Percentiles rank a stretch among this genome's conserved stretches.
Conservation (phyloP, 2,329 filamentous ascomycete genomes). For the Fusarium nodosum region DNA sequence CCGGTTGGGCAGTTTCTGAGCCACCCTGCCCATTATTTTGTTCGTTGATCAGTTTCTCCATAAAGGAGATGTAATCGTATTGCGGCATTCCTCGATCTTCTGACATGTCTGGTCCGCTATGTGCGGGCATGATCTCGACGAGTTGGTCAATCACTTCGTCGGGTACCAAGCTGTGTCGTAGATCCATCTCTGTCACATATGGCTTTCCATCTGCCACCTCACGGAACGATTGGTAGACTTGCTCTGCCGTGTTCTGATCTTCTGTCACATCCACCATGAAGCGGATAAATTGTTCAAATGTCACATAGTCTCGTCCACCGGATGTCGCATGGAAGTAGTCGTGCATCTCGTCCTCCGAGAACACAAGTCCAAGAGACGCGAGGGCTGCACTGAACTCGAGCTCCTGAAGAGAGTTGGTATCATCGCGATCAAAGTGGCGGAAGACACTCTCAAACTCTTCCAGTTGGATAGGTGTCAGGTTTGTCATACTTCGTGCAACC, state of each 20-base stretch:
- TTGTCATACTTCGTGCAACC: constrained; percentile 98
- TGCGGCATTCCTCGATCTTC: constrained; percentile 87
- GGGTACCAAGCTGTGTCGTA: constrained; percentile 93
- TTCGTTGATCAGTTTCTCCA: constrained; percentile 83
- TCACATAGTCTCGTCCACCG: constrained; percentile 81
- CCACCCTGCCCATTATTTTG: constrained; percentile 52
- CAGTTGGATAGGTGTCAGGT: constrained; percentile 95
- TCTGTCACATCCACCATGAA: constrained; percentile 99
- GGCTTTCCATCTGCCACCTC: constrained; percentile 99
- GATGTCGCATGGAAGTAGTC: constrained; percentile 93
- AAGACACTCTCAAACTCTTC: constrained; percentile 99
- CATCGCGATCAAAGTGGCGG: constrained; percentile 95
- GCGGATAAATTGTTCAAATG: constrained; percentile 98
- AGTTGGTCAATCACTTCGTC: constrained; percentile 97
- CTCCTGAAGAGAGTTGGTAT: constrained; percentile 90
- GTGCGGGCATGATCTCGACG: constrained; percentile 85
- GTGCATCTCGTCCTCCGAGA: constrained; percentile 98
- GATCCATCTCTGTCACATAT: constrained; percentile 97
- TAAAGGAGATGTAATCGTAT: constrained; percentile 97
- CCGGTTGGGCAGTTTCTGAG: constrained; percentile 52
- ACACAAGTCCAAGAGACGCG: constrained; percentile 94
- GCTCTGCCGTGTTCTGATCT: constrained; percentile 98
- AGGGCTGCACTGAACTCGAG: constrained; percentile 96
- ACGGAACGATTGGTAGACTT: constrained; percentile 97
- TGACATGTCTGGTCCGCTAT: constrained; percentile 86